phyloP scores from a whole-genome alignment of 2,329 filamentous ascomycete species.

The Monilinia vaccinii-corymbosi region DNA sequence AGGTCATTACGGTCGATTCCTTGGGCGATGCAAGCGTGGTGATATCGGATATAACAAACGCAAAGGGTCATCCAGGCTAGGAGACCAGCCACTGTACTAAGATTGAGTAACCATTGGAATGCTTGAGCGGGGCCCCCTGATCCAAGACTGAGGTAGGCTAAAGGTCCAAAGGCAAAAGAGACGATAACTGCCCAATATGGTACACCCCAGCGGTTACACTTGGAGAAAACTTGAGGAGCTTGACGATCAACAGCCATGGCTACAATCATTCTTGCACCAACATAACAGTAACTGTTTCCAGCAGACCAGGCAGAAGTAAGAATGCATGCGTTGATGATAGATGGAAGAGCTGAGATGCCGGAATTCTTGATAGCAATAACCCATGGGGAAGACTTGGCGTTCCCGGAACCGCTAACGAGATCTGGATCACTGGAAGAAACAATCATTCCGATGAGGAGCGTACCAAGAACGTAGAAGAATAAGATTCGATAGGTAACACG shows the following conservation, averaged over 20 bases:
- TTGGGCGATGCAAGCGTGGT: constrained; percentile 46
- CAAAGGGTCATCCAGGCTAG: constrained; percentile 55
- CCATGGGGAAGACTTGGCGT: constrained; percentile 49
- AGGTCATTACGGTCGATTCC: constrained; percentile 41
- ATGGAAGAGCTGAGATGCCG: constrained; percentile 58
- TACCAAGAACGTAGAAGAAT: constrained; percentile 46
- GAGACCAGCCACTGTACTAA: constrained; percentile 54
- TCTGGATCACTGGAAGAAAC: constrained; percentile 44
- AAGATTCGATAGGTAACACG: constrained; percentile 46
- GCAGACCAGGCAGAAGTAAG: constrained; percentile 56
- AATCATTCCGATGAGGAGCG: constrained; percentile 44
- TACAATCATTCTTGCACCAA: constrained; percentile 58
- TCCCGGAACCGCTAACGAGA: constrained; percentile 32
- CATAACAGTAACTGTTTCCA: constrained; percentile 53
- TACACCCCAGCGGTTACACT: constrained; percentile 48
- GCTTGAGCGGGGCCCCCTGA: constrained; percentile 39
- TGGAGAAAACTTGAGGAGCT: constrained; percentile 49
- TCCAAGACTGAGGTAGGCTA: constrained; percentile 57
- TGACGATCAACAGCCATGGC: constrained; percentile 57
- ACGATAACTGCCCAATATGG: constrained; percentile 47
- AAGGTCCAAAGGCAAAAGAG: constrained; percentile 33
- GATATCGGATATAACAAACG: constrained; percentile 49
- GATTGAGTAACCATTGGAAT: constrained; percentile 57
- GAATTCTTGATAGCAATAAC: constrained; percentile 65
- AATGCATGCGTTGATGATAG: constrained; percentile 60